Evolutionary conservation across 225 moss, liverwort and hornwort species (phyloP).

Genomic region (Bryoerythrophyllum caledonicum): DNA sequence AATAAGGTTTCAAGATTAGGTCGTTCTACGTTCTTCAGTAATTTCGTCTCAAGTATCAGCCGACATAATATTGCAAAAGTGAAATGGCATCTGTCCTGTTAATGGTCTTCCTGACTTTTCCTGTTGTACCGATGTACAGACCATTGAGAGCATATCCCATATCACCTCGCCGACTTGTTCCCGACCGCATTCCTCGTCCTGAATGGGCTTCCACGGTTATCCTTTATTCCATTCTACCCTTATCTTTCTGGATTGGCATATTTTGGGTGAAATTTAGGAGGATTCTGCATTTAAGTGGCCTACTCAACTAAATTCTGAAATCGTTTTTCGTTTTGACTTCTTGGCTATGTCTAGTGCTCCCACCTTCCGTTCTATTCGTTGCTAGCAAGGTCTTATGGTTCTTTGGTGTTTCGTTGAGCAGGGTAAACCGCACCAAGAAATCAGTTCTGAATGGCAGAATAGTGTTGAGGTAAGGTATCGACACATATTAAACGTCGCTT

Average conservation of each 20-base stretch:
- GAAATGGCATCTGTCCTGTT: background rate
- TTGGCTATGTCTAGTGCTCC: conserved; percentile 13
- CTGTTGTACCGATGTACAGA: conserved; percentile 51
- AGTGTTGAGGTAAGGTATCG: conserved; percentile 78
- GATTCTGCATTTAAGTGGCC: background rate
- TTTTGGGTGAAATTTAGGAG: background rate
- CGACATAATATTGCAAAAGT: background rate
- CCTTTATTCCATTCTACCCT: conserved; percentile 13
- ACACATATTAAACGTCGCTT: conserved; percentile 3
- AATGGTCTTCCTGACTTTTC: conserved; percentile 13
- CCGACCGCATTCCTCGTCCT: conserved; percentile 78
- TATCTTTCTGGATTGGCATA: background rate
- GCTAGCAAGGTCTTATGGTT: conserved; percentile 24
- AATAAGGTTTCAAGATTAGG: background rate
- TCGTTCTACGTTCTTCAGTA: background rate
- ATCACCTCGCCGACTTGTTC: conserved; percentile 88
- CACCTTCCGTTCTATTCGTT: background rate
- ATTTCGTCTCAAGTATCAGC: background rate
- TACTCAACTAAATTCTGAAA: no score
- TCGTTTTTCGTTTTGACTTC: conserved; percentile 9
- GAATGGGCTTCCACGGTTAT: conserved; percentile 87
- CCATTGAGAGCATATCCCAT: conserved; percentile 79
- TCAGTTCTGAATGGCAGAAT: conserved; percentile 80
- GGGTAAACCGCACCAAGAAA: conserved; percentile 69
- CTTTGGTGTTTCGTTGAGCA: conserved; percentile 44